phyloP scores from a whole-genome alignment of 345 rosid genomes.

The Aquilaria yunnanensis region DNA sequence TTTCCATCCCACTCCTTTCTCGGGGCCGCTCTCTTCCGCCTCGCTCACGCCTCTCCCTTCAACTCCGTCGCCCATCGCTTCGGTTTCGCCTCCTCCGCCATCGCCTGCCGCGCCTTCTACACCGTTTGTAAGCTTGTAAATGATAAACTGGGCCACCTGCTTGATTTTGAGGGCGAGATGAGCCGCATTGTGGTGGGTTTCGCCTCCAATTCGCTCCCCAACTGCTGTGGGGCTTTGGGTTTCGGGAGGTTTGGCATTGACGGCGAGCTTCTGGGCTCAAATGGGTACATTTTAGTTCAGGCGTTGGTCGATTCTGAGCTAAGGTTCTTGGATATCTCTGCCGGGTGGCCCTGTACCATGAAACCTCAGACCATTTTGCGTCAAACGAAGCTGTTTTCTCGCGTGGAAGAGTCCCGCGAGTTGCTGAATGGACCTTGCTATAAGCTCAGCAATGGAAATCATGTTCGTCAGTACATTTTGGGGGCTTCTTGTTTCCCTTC shows the following conservation, averaged over 20 bases:
- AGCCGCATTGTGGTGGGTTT: conserved; percentile 46
- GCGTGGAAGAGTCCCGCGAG: conserved; percentile 36
- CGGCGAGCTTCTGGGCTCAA: conserved; percentile 37
- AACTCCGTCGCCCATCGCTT: conserved; percentile 36
- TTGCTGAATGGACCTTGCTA: conserved; percentile 39
- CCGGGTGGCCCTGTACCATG: conserved; percentile 70
- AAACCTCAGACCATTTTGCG: conserved; percentile 39
- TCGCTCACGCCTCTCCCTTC: conserved; percentile 63
- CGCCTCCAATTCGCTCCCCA: conserved; percentile 48
- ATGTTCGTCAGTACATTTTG: conserved; percentile 50
- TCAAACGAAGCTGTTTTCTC: conserved; percentile 39
- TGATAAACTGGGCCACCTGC: conserved; percentile 35
- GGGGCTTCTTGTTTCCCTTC: conserved; percentile 70
- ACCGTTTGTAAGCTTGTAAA: conserved; percentile 46
- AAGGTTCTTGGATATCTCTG: conserved; percentile 67
- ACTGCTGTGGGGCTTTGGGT: conserved; percentile 75
- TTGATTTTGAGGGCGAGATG: conserved; percentile 29
- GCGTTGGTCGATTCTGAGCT: conserved; percentile 71
- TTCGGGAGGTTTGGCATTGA: conserved; percentile 46
- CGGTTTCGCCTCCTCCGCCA: conserved; percentile 36
- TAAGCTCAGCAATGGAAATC: conserved; percentile 34
- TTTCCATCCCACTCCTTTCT: conserved; percentile 40
- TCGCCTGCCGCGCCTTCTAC: conserved; percentile 60
- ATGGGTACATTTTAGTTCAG: conserved; percentile 58
- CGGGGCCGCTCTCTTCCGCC: conserved; percentile 65